Evolutionary conservation across 768 basidiomycete genomes (phyloP).

Genomic region (Serpula lacrymans): DNA sequence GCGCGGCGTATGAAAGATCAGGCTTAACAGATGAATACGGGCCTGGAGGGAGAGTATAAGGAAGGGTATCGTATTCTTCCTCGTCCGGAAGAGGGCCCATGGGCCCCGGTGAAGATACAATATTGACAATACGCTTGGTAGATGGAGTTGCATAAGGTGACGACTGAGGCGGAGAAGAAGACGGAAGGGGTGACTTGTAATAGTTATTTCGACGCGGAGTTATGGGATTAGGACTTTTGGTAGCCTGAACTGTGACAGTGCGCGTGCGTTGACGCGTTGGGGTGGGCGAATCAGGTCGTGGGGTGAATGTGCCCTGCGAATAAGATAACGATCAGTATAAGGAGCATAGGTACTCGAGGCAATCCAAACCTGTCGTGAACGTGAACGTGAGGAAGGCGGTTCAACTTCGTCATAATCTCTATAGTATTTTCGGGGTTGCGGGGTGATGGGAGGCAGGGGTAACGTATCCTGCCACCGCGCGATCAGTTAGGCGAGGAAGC

Average conservation of each 20-base stretch:
- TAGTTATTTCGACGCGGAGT: conserved; percentile 48
- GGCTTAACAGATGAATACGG: conserved; percentile 82
- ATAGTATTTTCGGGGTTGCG: conserved; percentile 61
- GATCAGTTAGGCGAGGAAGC: conserved; percentile 12
- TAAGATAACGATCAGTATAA: conserved; percentile 7
- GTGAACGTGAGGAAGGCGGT: conserved; percentile 25
- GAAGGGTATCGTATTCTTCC: conserved; percentile 62
- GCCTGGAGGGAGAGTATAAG: conserved; percentile 78
- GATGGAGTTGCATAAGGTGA: conserved; percentile 66
- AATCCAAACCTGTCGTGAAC: too few relatives aligned
- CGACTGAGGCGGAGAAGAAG: conserved; percentile 56
- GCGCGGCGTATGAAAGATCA: conserved; percentile 86
- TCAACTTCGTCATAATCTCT: conserved; percentile 37
- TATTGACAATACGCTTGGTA: conserved; percentile 54
- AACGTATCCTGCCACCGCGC: conserved; percentile 14
- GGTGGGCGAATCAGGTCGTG: conserved; percentile 45
- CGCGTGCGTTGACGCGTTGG: conserved; percentile 32
- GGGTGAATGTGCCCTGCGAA: conserved; percentile 19
- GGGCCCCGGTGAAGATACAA: conserved; percentile 84
- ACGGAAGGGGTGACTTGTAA: conserved; percentile 49
- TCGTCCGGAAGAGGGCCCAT: conserved; percentile 65
- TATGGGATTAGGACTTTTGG: conserved; percentile 38
- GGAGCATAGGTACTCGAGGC: conserved; percentile 25
- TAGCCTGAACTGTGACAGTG: conserved; percentile 31
- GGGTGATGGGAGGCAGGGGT: conserved; percentile 45